These are phyloP conservation scores for Macrotyloma uniflorum DNA, from an alignment of 306 rosid species.

Conservation along the genomic window DNA sequence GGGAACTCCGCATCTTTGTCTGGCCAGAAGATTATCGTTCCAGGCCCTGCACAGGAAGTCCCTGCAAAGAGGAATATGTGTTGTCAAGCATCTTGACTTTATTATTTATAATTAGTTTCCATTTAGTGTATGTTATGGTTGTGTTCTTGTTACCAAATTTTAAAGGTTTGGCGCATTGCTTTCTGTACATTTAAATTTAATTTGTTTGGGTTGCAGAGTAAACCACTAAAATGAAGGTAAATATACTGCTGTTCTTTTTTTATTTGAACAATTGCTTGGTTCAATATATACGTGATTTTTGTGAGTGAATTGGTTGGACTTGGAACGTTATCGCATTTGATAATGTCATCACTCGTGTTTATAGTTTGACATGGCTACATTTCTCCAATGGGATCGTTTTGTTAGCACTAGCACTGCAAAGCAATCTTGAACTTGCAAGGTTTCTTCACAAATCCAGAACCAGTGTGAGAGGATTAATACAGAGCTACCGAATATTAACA, in stretches of 20 bases:
- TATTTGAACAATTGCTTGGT: conserved; percentile 2
- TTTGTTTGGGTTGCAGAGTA: conserved; percentile 49
- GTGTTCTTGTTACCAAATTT: conserved; percentile 52
- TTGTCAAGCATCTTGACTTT: conserved; percentile 58
- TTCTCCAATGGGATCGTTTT: not conserved
- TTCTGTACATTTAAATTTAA: conserved; percentile 56
- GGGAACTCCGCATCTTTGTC: conserved; percentile 68
- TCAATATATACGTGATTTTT: conserved; percentile 2
- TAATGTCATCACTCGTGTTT: not conserved
- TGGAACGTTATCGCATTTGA: not conserved
- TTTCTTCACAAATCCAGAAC: conserved; percentile 3
- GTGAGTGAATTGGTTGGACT: not conserved
- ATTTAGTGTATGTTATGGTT: conserved; percentile 37
- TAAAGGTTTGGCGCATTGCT: conserved; percentile 53
- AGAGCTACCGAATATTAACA: not conserved
- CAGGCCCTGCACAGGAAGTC: conserved; percentile 85
- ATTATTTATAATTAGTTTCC: conserved; percentile 23
- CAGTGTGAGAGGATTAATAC: not conserved
- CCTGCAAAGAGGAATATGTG: conserved; percentile 76
- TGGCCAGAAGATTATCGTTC: conserved; percentile 81
- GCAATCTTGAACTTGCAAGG: not conserved
- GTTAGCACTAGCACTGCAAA: not conserved
- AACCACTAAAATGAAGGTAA: conserved; percentile 35
- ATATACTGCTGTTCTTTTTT: not conserved
- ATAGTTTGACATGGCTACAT: not conserved